Conservation (phyloP, 2,329 filamentous ascomycete species). For the Sporothrix brunneoviolacea region DNA sequence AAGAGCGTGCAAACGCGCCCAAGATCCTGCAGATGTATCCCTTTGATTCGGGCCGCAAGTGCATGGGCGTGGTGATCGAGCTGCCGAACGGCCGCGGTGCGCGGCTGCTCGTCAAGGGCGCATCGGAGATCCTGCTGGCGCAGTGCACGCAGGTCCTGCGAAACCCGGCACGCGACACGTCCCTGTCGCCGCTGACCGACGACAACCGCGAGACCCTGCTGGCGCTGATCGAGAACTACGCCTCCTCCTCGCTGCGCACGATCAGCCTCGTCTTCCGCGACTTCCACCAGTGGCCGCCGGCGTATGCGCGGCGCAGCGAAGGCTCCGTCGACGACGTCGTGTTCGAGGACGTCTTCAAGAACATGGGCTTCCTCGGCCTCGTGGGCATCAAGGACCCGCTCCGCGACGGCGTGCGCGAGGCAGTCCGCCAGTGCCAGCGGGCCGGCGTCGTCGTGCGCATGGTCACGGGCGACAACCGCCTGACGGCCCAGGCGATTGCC, state of each 20-base stretch:
- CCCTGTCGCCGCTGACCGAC: constrained; percentile 38
- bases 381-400: constrained; percentile 79
- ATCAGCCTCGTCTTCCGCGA: constrained; percentile 81
- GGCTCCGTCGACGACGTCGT: constrained; percentile 53
- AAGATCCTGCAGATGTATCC: constrained; percentile 61
- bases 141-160: constrained; percentile 48
- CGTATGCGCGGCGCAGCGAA: constrained; percentile 46
- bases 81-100: constrained; percentile 42
- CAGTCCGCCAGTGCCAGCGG: constrained; percentile 64
- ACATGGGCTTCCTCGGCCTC: constrained; percentile 62
- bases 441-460: constrained; percentile 76
- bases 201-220: constrained; percentile 53
- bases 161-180: constrained; percentile 40
- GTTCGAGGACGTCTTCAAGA: constrained; percentile 60
- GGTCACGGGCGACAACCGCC: constrained; percentile 78
- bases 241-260: constrained; percentile 71
- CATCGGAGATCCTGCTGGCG: constrained; percentile 56
- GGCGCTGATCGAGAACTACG: constrained; percentile 68
- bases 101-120: constrained; percentile 57
- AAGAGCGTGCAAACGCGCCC: constrained; percentile 47
- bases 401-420: constrained; percentile 65
- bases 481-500: constrained; percentile 73
- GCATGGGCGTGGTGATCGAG: constrained; percentile 55
- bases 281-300: constrained; percentile 78
- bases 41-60: constrained; percentile 70